A percentile compares a stretch with the other conserved stretches of the same genome.
These are phyloP conservation scores for Pseudogymnoascus sp. DNA, from an alignment of 2,329 filamentous ascomycete genomes.

Conservation along the genomic window DNA sequence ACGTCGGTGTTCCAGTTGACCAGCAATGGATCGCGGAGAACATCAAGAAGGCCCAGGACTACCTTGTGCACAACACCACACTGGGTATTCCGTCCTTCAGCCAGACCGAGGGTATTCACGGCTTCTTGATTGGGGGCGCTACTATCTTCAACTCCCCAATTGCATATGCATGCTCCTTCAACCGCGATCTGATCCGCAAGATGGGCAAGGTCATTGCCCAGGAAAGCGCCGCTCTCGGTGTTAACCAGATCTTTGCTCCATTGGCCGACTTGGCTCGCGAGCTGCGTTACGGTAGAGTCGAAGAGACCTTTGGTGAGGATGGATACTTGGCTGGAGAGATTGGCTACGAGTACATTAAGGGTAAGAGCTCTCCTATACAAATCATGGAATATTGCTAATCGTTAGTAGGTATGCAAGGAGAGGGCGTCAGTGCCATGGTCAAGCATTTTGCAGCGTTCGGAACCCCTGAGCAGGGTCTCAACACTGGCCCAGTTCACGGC, in stretches of 20 bases:
- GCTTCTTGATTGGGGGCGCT: constrained; percentile 61
- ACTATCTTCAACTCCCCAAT: constrained; percentile 77
- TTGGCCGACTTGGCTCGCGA: constrained; percentile 64
- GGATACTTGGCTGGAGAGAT: constrained; percentile 59
- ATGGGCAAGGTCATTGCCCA: constrained; percentile 60
- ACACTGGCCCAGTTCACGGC: constrained; percentile 50
- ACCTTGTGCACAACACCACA: constrained; percentile 57
- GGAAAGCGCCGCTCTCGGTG: constrained; percentile 58
- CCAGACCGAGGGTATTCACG: constrained; percentile 68
- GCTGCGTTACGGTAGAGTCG: constrained; percentile 62
- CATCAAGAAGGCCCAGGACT: constrained; percentile 60
- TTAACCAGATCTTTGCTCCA: constrained; percentile 67
- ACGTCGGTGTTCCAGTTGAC: constrained; percentile 59
- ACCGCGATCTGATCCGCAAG: constrained; percentile 53
- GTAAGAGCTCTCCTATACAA: constrained; percentile 36
- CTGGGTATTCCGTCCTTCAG: constrained; percentile 65
- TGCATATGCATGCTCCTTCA: constrained; percentile 63
- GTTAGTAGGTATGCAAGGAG: constrained; percentile 51
- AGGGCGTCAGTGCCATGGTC: constrained; percentile 61
- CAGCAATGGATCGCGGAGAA: constrained; percentile 56
- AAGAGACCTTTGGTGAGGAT: constrained; percentile 67
- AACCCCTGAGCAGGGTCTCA: constrained; percentile 63
- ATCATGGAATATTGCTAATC: constrained; percentile 23
- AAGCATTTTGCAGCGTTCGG: constrained; percentile 70
- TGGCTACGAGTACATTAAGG: constrained; percentile 50